A percentile compares a stretch with the other conserved stretches of the same genome.
These are phyloP conservation scores for Monosporozyma aerobia DNA, from an alignment of 805 yeast species.

Conservation along the genomic window DNA sequence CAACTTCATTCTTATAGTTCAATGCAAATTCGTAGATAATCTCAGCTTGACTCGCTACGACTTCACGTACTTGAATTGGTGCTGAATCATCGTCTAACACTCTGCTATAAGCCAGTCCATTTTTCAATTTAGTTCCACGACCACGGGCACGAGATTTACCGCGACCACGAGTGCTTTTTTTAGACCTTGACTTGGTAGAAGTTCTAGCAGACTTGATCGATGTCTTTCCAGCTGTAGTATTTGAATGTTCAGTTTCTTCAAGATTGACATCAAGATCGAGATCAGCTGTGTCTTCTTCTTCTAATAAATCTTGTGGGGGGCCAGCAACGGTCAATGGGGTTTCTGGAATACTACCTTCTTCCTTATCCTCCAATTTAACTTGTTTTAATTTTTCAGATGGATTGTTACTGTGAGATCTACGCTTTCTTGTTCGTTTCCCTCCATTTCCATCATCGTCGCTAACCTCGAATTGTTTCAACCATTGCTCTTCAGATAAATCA, in stretches of 20 bases:
- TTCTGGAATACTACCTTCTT: conserved; percentile 1
- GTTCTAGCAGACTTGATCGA: conserved; percentile 20
- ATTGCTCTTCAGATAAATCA: conserved; percentile 65
- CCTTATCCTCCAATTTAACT: conserved; percentile 13
- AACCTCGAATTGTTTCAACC: conserved; percentile 51
- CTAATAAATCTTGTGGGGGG: background rate
- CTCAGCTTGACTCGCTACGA: conserved; percentile 24
- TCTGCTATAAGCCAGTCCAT: conserved; percentile 20
- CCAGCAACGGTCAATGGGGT: conserved; percentile 3
- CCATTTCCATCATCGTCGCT: conserved; percentile 64
- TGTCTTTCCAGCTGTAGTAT: conserved; percentile 18
- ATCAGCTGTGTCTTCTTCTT: background rate
- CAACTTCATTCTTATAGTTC: conserved; percentile 38
- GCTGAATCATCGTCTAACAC: conserved; percentile 1
- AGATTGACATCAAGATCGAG: background rate
- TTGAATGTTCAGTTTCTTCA: background rate
- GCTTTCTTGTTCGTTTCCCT: conserved; percentile 13
- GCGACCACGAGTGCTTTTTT: conserved; percentile 8
- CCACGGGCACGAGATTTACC: conserved; percentile 10
- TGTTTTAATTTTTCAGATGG: conserved; percentile 15
- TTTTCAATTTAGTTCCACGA: conserved; percentile 11
- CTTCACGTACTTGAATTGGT: conserved; percentile 17
- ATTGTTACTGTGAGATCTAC: conserved; percentile 2
- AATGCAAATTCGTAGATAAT: conserved; percentile 37
- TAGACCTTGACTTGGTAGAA: conserved; percentile 11